Evolutionary conservation across 2,329 filamentous ascomycete genomes (phyloP), one percentile per base, ranked within the genome.

Genomic region (Colletotrichum somersetense): DNA sequence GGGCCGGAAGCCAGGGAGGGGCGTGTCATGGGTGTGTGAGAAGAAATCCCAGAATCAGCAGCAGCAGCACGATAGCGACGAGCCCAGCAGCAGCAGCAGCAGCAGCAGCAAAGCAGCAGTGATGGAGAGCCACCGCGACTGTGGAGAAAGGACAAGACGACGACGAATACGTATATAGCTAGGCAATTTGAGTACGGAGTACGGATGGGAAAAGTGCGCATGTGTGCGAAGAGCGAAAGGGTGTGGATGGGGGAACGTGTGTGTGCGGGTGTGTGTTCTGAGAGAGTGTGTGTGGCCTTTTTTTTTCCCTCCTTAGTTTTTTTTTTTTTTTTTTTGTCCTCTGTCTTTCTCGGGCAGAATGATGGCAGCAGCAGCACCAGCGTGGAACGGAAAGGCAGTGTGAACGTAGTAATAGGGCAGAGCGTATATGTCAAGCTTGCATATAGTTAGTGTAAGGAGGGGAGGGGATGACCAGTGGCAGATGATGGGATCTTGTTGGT

Each of bases 81-180:
- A 57, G 55, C 53, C 44, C 52, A 52, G 57, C 40, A 66, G 52
- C 57, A 63, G 55, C 6, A 38, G 35, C 35, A 38, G 35, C 35
- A 38, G 35, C 35, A 38, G 35, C 35, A 38, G 7, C 35, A 38
- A 4, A 50, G 56, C 40, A 66, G 58, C 57, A 64, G 55, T 33
- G 48, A 62, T 57, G 30, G 26, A 66, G 56, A 66, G 35, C 58
- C 46, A 64, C 58, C 40, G 53, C 66, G 53, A 38, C 56, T 71
- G 71, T 73, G 71, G 71, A 71, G 67, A 62, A 66, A 42, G 33
- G 68, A 69, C 30, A 66, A 72, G 69, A 72, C 69, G 69, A 72
- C 59, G 69, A 53, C 63, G 59, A 72, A 66, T 65, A 72, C 66
- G 69, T 53, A 35, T 14, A 11, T 38, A 38, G 35, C 11, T 52